Percentiles rank a stretch among this genome's conserved stretches.
Conservation (phyloP, 371 early-diverging fungal species). For the Mortierella sp. region DNA sequence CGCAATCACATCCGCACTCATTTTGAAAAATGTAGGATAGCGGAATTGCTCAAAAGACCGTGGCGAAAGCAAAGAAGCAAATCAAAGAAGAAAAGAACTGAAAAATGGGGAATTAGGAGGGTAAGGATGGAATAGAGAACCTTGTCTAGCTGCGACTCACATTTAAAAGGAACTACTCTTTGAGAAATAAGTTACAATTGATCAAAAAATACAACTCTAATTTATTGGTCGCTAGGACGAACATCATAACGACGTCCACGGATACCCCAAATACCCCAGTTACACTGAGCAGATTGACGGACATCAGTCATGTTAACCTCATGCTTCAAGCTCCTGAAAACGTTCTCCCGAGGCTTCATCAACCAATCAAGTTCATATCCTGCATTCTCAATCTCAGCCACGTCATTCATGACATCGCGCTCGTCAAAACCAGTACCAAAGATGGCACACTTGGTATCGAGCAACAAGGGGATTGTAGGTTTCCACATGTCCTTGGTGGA, state of each 20-base stretch:
- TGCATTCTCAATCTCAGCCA: conserved; percentile 59
- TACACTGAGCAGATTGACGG: conserved; percentile 81
- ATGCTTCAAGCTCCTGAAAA: conserved; percentile 81
- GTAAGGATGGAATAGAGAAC: no score
- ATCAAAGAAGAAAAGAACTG: no score
- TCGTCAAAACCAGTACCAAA: conserved; percentile 87
- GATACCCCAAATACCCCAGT: conserved; percentile 89
- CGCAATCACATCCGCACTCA: no score
- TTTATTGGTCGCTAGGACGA: conserved; percentile 39
- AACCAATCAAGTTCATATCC: conserved; percentile 82
- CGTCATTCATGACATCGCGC: conserved; percentile 75
- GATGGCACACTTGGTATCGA: conserved; percentile 87
- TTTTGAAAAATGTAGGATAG: no score
- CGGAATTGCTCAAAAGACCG: no score
- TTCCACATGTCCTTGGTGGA: conserved; percentile 79
- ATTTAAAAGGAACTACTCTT: no score
- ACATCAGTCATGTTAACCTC: conserved; percentile 84
- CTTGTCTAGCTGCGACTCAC: no score
- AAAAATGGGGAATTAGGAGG: no score
- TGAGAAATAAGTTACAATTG: background rate
- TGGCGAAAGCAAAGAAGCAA: no score
- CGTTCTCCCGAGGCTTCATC: conserved; percentile 78
- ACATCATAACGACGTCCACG: conserved; percentile 91
- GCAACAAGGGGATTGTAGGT: conserved; percentile 75
- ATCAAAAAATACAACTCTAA: background rate